Percentiles rank a stretch among this genome's conserved stretches.
phyloP scores from a whole-genome alignment of 1,284 basidiomycete species.

The Xerocomus cyaneibrunnescens region DNA sequence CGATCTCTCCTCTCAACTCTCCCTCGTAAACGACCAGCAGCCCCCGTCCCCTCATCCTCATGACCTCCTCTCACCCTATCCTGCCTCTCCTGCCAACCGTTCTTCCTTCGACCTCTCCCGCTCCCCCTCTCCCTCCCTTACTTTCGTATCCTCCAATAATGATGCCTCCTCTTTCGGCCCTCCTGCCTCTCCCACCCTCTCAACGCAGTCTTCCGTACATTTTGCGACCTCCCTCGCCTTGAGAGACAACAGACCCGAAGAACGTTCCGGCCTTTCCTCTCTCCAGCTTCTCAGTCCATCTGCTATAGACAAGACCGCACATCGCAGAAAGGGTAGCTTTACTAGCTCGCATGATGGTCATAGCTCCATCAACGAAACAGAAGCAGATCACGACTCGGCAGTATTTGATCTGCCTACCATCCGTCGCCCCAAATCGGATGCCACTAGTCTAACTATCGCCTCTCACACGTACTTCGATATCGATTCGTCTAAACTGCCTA shows the following conservation, averaged over 20 bases:
- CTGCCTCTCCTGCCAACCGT: conserved; percentile 11
- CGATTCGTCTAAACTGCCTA: conserved; percentile 26
- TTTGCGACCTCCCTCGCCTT: conserved; percentile 61
- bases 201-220: conserved; percentile 57
- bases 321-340: conserved; percentile 52
- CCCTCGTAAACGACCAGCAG: conserved; percentile 15
- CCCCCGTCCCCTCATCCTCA: not conserved
- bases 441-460: conserved; percentile 38
- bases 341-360: conserved; percentile 35
- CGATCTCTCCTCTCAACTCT: conserved; percentile 34
- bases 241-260: conserved; percentile 70
- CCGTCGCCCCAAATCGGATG: conserved; percentile 40
- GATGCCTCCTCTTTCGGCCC: conserved; percentile 39
- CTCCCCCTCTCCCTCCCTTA: conserved; percentile 38
- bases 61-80: conserved; percentile 27
- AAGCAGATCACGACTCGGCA: conserved; percentile 28
- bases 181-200: conserved; percentile 73
- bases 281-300: conserved; percentile 53
- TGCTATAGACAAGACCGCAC: conserved; percentile 30
- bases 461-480: conserved; percentile 41
- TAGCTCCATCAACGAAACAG: conserved; percentile 39
- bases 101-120: conserved; percentile 24
- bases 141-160: conserved; percentile 38
- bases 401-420: conserved; percentile 23
- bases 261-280: conserved; percentile 52